These are phyloP conservation scores for Neurospora sp. DNA, from an alignment of 495 filamentous ascomycete genomes.

Conservation along the genomic window DNA sequence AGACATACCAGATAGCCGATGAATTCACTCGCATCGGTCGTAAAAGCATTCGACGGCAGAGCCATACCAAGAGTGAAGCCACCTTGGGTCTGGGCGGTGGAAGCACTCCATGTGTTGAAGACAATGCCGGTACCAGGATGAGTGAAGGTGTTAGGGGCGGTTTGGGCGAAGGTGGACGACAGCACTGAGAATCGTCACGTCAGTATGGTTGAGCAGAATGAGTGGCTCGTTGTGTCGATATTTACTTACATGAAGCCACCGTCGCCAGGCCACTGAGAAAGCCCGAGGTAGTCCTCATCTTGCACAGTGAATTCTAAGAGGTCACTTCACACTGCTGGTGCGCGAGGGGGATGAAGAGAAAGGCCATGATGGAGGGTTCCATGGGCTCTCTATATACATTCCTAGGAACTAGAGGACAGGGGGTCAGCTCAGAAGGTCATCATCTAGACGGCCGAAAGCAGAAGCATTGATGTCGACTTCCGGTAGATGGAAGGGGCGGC, in stretches of 20 bases:
- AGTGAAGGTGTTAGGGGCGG: slow-evolving; percentile 23
- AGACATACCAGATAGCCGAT: slow-evolving; percentile 45
- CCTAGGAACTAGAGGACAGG: not conserved
- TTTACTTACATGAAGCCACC: slow-evolving; percentile 20
- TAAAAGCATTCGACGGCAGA: slow-evolving; percentile 41
- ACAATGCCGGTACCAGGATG: slow-evolving; percentile 34
- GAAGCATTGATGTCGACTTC: not conserved
- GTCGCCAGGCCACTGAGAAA: slow-evolving; percentile 19
- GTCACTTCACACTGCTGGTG: slow-evolving; percentile 4
- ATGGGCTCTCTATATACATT: slow-evolving; percentile 1
- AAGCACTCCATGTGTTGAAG: slow-evolving; percentile 34
- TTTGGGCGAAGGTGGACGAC: slow-evolving; percentile 19
- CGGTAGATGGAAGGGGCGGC: slow-evolving; percentile 16
- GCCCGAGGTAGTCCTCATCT: slow-evolving; percentile 16
- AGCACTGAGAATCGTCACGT: slow-evolving; percentile 10
- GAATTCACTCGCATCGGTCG: slow-evolving; percentile 45
- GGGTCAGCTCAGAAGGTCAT: not conserved
- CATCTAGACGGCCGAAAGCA: not conserved
- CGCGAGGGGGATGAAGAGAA: not conserved
- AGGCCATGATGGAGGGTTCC: slow-evolving; percentile 2
- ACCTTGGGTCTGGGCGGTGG: slow-evolving; percentile 21
- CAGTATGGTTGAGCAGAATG: not conserved
- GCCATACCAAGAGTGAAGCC: slow-evolving; percentile 46
- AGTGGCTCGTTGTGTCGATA: not conserved
- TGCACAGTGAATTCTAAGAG: slow-evolving; percentile 1